Conservation (phyloP, 495 filamentous ascomycete species). For the Annulohypoxylon maeteangense region DNA sequence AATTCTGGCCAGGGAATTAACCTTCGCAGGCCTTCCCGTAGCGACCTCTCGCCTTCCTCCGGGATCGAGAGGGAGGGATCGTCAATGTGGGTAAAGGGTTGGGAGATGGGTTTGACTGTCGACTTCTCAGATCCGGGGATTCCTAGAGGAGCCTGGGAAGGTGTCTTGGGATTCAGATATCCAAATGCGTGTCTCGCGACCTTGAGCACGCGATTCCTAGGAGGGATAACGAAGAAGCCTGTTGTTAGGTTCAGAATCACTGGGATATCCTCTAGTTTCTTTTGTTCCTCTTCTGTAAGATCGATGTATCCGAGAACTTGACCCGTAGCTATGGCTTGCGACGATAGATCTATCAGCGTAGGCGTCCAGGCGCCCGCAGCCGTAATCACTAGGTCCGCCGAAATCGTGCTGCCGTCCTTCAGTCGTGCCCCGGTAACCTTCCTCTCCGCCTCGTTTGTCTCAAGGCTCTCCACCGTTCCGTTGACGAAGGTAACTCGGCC, state of each 20-base stretch:
- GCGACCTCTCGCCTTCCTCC: conserved; percentile 67
- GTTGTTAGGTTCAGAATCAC: conserved; percentile 81
- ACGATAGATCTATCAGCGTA: conserved; percentile 79
- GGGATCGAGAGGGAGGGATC: conserved; percentile 61
- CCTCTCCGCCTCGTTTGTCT: conserved; percentile 49
- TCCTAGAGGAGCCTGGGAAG: conserved; percentile 56
- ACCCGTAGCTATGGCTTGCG: conserved; percentile 78
- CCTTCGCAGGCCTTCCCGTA: conserved; percentile 68
- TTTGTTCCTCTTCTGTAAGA: conserved; percentile 75
- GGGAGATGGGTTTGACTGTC: conserved; percentile 49
- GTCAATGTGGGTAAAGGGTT: conserved; percentile 59
- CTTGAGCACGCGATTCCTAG: conserved; percentile 75
- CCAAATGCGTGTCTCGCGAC: conserved; percentile 85
- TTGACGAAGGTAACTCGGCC: conserved; percentile 71
- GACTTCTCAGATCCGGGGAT: neutral
- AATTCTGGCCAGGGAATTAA: conserved; percentile 69
- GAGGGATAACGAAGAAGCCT: conserved; percentile 87
- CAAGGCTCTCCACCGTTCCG: conserved; percentile 68
- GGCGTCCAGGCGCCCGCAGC: conserved; percentile 90
- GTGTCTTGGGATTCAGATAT: conserved; percentile 74
- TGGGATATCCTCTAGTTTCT: conserved; percentile 70
- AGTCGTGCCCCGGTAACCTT: conserved; percentile 65
- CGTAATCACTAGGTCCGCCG: conserved; percentile 78
- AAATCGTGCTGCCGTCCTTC: conserved; percentile 61
- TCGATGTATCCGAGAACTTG: conserved; percentile 82